These are phyloP conservation scores for Penstemon davidsonii DNA, from an alignment of 257 asterid species.

Conservation along the genomic window DNA sequence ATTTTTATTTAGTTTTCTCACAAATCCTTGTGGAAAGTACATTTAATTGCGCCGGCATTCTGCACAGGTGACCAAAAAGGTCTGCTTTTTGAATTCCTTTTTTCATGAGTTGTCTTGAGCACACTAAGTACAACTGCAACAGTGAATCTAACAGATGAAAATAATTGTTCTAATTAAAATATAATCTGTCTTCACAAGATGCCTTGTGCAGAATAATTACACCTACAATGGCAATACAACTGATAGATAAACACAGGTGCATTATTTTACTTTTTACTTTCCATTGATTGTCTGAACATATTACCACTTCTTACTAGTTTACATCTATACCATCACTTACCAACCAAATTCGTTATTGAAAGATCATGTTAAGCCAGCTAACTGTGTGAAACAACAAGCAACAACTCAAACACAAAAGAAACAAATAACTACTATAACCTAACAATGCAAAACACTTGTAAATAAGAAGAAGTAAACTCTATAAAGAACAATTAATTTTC, in stretches of 20 bases:
- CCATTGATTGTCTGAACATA: slow-evolving; percentile 1
- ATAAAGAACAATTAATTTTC: slow-evolving; percentile 2
- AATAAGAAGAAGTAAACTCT: not conserved
- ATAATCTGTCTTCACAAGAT: not conserved
- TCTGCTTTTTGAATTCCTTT: no score
- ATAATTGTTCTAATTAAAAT: no score
- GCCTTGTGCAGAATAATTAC: slow-evolving; percentile 3
- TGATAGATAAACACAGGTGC: slow-evolving; percentile 17
- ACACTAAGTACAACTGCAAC: no score
- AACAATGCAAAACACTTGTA: not conserved
- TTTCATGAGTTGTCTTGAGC: no score
- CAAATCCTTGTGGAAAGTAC: no score
- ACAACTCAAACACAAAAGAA: slow-evolving; percentile 14
- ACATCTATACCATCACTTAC: not conserved
- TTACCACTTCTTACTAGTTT: not conserved
- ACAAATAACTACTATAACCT: not conserved
- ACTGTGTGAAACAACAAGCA: not conserved
- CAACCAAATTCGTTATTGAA: not conserved
- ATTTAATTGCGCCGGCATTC: no score
- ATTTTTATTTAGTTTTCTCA: slow-evolving; percentile 10
- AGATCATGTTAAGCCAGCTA: not conserved
- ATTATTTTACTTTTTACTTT: slow-evolving; percentile 6
- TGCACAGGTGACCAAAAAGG: no score
- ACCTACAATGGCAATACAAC: slow-evolving; percentile 15
- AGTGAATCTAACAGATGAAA: no score